Evolutionary conservation across 768 basidiomycete genomes (phyloP).

Genomic region (Phallus indusiatus): DNA sequence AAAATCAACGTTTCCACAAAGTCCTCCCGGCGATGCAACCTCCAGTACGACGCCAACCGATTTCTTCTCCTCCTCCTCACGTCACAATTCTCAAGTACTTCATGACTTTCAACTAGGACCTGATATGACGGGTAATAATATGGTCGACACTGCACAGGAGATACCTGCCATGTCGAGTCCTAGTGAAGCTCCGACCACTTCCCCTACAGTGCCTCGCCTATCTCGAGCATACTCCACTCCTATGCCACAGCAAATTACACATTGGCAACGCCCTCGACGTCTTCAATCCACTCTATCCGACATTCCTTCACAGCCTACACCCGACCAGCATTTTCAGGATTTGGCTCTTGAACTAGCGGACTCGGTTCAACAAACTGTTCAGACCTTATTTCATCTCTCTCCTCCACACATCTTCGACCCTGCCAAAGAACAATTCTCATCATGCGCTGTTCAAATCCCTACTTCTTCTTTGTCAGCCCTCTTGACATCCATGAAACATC

Average conservation of each 20-base stretch:
- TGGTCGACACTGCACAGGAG: too few relatives aligned
- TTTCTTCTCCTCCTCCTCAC: too few relatives aligned
- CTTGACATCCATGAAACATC: constrained; percentile 85
- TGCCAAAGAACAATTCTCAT: constrained; percentile 89
- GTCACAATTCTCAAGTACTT: too few relatives aligned
- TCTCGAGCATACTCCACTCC: constrained; percentile 75
- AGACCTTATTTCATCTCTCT: constrained; percentile 84
- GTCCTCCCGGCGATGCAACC: too few relatives aligned
- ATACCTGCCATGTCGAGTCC: not conserved
- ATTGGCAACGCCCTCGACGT: constrained; percentile 61
- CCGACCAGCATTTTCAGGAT: constrained; percentile 42
- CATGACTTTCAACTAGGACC: too few relatives aligned
- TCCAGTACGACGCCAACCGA: too few relatives aligned
- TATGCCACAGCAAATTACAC: constrained; percentile 66
- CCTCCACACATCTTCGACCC: constrained; percentile 86
- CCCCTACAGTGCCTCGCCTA: constrained; percentile 39
- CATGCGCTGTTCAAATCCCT: constrained; percentile 80
- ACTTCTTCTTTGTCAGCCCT: constrained; percentile 82
- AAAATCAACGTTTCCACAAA: too few relatives aligned
- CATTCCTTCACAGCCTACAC: constrained; percentile 18
- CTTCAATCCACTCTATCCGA: constrained; percentile 10
- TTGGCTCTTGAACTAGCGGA: constrained; percentile 86
- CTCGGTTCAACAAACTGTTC: constrained; percentile 81
- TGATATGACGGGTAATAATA: too few relatives aligned
- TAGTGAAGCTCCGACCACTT: not conserved